phyloP scores from a whole-genome alignment of 148 eudicot species.

The Heliosperma pusillum region DNA sequence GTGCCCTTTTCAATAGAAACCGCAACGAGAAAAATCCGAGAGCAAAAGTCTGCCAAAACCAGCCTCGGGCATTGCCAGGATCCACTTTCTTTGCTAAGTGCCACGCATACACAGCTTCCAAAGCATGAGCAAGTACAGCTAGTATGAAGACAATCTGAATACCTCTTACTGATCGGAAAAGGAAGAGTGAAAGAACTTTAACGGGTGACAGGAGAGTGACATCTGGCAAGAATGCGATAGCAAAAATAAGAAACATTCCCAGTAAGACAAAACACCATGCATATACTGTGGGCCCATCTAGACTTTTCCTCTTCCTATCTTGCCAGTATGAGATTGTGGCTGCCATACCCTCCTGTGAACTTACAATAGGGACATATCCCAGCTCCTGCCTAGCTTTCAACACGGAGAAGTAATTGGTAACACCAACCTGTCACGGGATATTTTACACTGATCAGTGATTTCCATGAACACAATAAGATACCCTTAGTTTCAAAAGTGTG shows the following conservation, averaged over 20 bases:
- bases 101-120: slow-evolving; percentile 78
- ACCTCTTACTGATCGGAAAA: slow-evolving; percentile 44
- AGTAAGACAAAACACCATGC: slow-evolving; percentile 55
- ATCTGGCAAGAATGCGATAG: slow-evolving; percentile 62
- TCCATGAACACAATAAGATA: neutral
- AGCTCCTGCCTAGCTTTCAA: slow-evolving; percentile 80
- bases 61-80: slow-evolving; percentile 66
- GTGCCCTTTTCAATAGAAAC: slow-evolving; percentile 55
- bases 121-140: slow-evolving; percentile 43
- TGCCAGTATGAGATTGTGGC: slow-evolving; percentile 70
- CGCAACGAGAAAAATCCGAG: slow-evolving; percentile 64
- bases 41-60: slow-evolving; percentile 73
- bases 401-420: slow-evolving; percentile 79
- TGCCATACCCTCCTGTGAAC: slow-evolving; percentile 72
- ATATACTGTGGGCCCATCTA: slow-evolving; percentile 79
- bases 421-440: slow-evolving; percentile 56
- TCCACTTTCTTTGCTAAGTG: slow-evolving; percentile 62
- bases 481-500: too few species aligned
- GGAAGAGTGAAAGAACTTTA: slow-evolving; percentile 44
- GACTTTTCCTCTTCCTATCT: slow-evolving; percentile 51
- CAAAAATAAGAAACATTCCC: slow-evolving; percentile 58
- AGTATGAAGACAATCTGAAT: slow-evolving; percentile 32
- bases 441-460: neutral
- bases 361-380: slow-evolving; percentile 71
- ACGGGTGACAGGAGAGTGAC: slow-evolving; percentile 48